Conservation (phyloP, 2,329 filamentous ascomycete genomes). For the Fusarium sp. region DNA sequence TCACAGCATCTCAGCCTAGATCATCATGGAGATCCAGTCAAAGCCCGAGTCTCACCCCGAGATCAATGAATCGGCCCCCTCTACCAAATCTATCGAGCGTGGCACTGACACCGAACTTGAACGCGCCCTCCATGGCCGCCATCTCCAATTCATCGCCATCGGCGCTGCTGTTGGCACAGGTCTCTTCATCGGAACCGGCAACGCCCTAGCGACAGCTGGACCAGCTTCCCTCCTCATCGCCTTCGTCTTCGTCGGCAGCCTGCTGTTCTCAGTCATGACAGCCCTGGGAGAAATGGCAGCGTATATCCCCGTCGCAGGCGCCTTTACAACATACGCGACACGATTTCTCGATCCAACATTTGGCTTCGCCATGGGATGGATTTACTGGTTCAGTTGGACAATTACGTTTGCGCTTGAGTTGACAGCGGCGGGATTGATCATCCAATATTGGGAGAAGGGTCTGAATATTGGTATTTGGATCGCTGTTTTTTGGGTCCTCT, state of each 20-base stretch:
- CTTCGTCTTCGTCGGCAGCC: slow-evolving; percentile 20
- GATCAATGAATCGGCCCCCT: slow-evolving; percentile 7
- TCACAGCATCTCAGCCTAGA: not conserved
- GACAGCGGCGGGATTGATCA: slow-evolving; percentile 66
- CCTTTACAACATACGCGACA: slow-evolving; percentile 62
- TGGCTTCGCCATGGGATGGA: slow-evolving; percentile 69
- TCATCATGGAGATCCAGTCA: slow-evolving; percentile 23
- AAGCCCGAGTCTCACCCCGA: not conserved
- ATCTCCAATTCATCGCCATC: slow-evolving; percentile 67
- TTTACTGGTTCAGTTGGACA: slow-evolving; percentile 71
- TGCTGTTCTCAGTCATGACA: slow-evolving; percentile 26
- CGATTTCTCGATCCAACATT: slow-evolving; percentile 67
- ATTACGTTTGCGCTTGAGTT: slow-evolving; percentile 69
- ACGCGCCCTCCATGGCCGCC: slow-evolving; percentile 68
- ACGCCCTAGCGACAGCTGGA: slow-evolving; percentile 14
- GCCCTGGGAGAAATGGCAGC: slow-evolving; percentile 65
- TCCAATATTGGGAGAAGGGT: slow-evolving; percentile 68
- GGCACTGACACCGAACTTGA: slow-evolving; percentile 60
- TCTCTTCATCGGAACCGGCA: slow-evolving; percentile 61
- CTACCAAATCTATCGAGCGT: slow-evolving; percentile 43
- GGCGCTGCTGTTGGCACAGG: slow-evolving; percentile 70
- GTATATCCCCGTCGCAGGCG: slow-evolving; percentile 66
- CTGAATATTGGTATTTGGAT: slow-evolving; percentile 69
- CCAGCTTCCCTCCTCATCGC: slow-evolving; percentile 25
- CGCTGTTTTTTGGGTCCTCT: slow-evolving; percentile 65